A percentile compares a stretch with the other conserved stretches of the same genome.
phyloP scores from a whole-genome alignment of 352 stramenopile species.

The Globisporangium okanoganense region DNA sequence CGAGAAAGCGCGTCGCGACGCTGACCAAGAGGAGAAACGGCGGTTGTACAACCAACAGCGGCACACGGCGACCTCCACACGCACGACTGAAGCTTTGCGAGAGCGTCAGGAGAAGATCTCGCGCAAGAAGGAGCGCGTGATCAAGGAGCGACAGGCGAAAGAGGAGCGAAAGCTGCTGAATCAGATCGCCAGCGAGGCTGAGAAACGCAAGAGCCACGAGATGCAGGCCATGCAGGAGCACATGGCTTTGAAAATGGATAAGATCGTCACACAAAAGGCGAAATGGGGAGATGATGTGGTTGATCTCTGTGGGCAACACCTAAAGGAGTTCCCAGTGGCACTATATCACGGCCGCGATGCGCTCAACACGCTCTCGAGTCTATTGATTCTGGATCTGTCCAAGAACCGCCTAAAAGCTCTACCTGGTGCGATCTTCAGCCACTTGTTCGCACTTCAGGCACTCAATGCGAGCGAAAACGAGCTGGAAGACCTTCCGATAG shows the following conservation, averaged over 20 bases:
- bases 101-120: constrained; percentile 65
- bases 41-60: constrained; percentile 44
- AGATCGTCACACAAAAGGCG: constrained; percentile 45
- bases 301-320: constrained; percentile 24
- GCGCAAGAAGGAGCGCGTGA: constrained; percentile 46
- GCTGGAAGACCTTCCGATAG: constrained; percentile 36
- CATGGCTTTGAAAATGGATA: constrained; percentile 52
- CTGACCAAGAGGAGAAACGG: constrained; percentile 43
- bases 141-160: constrained; percentile 54
- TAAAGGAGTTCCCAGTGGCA: constrained; percentile 37
- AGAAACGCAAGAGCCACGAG: constrained; percentile 41
- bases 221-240: constrained; percentile 48
- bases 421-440: constrained; percentile 42
- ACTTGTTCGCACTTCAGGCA: constrained; percentile 54
- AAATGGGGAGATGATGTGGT: constrained; percentile 49
- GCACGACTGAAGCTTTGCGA: constrained; percentile 56
- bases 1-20: constrained; percentile 38
- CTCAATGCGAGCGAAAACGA: constrained; percentile 57
- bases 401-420: constrained; percentile 46
- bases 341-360: constrained; percentile 53
- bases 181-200: constrained; percentile 32
- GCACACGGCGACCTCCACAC: constrained; percentile 38
- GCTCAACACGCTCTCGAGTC: constrained; percentile 45
- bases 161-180: constrained; percentile 48
- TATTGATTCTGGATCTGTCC: constrained; percentile 63